Evolutionary conservation across 2,329 filamentous ascomycete species (phyloP), one percentile per base, ranked within the genome.

Genomic region (Beauveria sp.): DNA sequence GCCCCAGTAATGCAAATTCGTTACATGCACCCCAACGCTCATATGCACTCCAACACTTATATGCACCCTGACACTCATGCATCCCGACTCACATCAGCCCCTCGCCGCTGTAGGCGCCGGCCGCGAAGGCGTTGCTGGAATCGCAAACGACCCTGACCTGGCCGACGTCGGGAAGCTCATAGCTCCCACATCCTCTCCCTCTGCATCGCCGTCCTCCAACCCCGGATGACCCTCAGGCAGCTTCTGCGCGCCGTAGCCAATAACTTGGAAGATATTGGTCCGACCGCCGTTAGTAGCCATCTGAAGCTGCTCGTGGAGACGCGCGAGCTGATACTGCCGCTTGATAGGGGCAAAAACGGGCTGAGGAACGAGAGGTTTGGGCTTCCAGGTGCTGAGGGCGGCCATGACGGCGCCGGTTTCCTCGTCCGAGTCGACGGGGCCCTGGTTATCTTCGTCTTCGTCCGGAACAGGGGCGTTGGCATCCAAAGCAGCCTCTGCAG

Each of bases 401-500:
- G 83, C 80, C 91, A 98, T 96, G 57, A 98, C 90, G 0, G 88
- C 83, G 54, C 92, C 88, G 56, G 91, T 91, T 74, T 99, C 95
- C 77, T 98, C 95, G 71, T 99, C 95, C 2, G 90, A 95, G 73
- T 99, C 95, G 43, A 99, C 85, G 1, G 91, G 89, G 3, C 86
- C 90, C 6, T 86, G 86, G 64, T 91, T 90, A 62, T 84, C 84
- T 52, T 96, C 91, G 68, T 93, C 84, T 63, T 93, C 90, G 65
- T 97, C 92, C 67, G 93, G 91, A 20, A 95, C 77, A 2, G 92
- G 93, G 1, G 93, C 93, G 72, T 96, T 96, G 61, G 95, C 93
- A 72, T 98, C 93, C 67, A 99, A 89, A 43, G 93, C 92, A 42
- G 93, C 93, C 78, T 97, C 91, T 95, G 72, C 69, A 72, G 62